Evolutionary conservation across 2,329 filamentous ascomycete genomes (phyloP).

Genomic region (Aureobasidium sp.): DNA sequence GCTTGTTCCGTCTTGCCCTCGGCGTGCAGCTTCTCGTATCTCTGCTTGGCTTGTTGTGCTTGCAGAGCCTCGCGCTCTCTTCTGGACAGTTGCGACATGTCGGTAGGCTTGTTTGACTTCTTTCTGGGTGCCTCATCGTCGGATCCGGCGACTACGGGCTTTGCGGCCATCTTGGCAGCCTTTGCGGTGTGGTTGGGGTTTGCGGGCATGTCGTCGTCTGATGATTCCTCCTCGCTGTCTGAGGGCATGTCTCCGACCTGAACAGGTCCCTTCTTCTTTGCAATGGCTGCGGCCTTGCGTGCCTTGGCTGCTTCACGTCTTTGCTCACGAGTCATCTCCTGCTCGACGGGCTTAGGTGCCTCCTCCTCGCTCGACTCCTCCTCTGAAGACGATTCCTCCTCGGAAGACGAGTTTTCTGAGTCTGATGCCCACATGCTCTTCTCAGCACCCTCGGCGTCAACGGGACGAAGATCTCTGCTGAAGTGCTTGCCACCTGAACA

Average conservation of each 20-base stretch:
- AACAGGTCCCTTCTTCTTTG: constrained; percentile 61
- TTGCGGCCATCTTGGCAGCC: constrained; percentile 59
- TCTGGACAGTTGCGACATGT: constrained; percentile 52
- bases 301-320: constrained; percentile 83
- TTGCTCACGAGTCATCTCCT: constrained; percentile 71
- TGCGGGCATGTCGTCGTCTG: constrained; percentile 64
- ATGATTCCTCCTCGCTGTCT: constrained; percentile 54
- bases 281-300: constrained; percentile 82
- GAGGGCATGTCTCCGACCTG: constrained; percentile 82
- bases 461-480: constrained; percentile 79
- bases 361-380: constrained; percentile 38
- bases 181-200: constrained; percentile 81
- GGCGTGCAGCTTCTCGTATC: constrained; percentile 84
- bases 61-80: constrained; percentile 73
- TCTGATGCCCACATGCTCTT: constrained; percentile 74
- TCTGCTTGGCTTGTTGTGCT: constrained; percentile 80
- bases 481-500: constrained; percentile 82
- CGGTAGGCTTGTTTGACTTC: constrained; percentile 42
- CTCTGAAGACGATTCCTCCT: constrained; percentile 32
- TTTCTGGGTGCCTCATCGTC: constrained; percentile 41
- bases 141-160: constrained; percentile 50
- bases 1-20: constrained; percentile 97
- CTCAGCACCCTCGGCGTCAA: constrained; percentile 83
- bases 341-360: constrained; percentile 34
- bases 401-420: constrained; percentile 41